These are phyloP conservation scores for Candida ascalaphidarum DNA, from an alignment of 805 yeast genomes.

Conservation along the genomic window DNA sequence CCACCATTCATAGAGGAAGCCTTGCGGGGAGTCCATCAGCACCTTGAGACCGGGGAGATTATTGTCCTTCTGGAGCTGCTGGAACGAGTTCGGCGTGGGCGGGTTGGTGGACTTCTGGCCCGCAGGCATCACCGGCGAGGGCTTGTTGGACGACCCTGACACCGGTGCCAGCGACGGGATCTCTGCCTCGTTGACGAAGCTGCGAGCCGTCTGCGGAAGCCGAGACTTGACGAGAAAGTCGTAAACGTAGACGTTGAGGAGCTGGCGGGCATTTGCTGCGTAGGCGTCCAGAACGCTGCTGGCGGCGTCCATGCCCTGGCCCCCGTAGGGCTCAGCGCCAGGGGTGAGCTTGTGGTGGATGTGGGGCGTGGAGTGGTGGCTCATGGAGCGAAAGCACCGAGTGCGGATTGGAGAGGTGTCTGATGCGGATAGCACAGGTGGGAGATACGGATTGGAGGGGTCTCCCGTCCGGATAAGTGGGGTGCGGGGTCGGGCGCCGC, in stretches of 20 bases:
- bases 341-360: conserved; percentile 23
- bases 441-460: too few species aligned
- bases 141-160: conserved; percentile 5
- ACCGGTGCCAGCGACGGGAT: conserved; percentile 28
- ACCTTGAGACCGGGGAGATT: conserved; percentile 43
- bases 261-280: conserved; percentile 46
- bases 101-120: conserved; percentile 1
- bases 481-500: too few species aligned
- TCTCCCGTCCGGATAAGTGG: too few species aligned
- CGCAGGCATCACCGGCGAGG: conserved; percentile 10
- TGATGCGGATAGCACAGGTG: too few species aligned
- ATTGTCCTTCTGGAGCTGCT: conserved; percentile 25
- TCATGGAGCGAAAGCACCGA: conserved; percentile 19
- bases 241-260: conserved; percentile 76
- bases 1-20: conserved; percentile 93
- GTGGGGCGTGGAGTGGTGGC: conserved; percentile 30
- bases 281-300: conserved; percentile 29
- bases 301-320: conserved; percentile 12
- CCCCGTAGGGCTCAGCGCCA: conserved; percentile 5
- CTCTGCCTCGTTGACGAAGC: conserved; percentile 72
- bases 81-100: conserved; percentile 3
- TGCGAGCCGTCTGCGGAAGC: conserved; percentile 61
- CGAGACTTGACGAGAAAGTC: conserved; percentile 76
- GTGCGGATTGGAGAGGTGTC: conserved; percentile 1
- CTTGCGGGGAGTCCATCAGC: conserved; percentile 76